A percentile compares a stretch with the other conserved stretches of the same genome.
Evolutionary conservation across 129 eudicot species (phyloP).

Genomic region (Sambucus nigra): DNA sequence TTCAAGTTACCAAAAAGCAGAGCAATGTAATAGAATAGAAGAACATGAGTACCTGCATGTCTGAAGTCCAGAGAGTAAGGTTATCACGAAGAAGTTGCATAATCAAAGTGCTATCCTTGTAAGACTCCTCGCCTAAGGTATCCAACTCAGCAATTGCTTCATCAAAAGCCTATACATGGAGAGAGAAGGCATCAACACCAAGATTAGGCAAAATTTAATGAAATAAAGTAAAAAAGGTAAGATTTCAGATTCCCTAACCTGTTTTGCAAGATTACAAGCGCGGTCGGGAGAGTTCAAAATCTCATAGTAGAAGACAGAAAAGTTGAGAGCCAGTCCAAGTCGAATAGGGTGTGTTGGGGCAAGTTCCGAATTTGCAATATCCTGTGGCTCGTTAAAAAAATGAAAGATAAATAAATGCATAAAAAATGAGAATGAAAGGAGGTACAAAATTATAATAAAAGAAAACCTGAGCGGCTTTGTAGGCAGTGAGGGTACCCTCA

Average conservation of each 20-base stretch:
- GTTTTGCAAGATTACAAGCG: conserved; percentile 66
- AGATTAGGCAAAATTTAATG: neutral
- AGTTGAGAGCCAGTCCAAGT: conserved; percentile 64
- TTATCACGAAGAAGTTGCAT: conserved; percentile 77
- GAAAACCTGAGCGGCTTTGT: conserved; percentile 73
- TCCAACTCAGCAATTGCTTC: conserved; percentile 80
- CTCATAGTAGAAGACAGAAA: conserved; percentile 67
- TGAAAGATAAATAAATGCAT: neutral
- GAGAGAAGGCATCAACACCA: neutral
- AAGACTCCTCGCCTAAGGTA: conserved; percentile 72
- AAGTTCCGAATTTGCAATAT: conserved; percentile 56
- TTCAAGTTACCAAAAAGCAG: no score
- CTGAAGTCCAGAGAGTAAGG: conserved; percentile 71
- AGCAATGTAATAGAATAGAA: no score
- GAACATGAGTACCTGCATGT: conserved; percentile 61
- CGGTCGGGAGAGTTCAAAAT: conserved; percentile 61
- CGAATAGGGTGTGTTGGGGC: conserved; percentile 65
- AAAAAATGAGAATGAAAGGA: neutral
- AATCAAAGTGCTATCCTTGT: conserved; percentile 75
- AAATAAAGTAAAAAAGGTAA: neutral
- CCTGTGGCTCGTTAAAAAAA: conserved; percentile 26
- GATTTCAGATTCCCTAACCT: conserved; percentile 20
- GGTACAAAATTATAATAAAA: neutral
- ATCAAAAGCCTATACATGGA: conserved; percentile 53
- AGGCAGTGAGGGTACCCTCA: conserved; percentile 66